A percentile compares a stretch with the other conserved stretches of the same genome.
phyloP scores from a whole-genome alignment of 1,284 basidiomycete genomes.

The Boletellus deceptivus region DNA sequence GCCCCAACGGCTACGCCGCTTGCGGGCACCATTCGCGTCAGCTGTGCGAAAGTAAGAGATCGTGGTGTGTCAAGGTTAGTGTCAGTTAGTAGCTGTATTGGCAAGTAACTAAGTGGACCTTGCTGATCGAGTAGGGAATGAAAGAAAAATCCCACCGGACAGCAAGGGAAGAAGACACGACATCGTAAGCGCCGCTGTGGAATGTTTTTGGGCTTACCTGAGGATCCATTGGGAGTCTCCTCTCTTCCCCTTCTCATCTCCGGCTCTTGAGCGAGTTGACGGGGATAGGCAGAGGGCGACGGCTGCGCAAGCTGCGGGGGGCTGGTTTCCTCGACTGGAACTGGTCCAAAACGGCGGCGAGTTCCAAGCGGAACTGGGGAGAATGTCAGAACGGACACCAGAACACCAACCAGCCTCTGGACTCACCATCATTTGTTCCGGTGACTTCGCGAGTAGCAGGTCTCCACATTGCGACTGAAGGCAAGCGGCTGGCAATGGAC shows the following conservation, averaged over 20 bases:
- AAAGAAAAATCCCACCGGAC: constrained; percentile 30
- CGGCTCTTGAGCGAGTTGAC: constrained; percentile 54
- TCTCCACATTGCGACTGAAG: constrained; percentile 71
- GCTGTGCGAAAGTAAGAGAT: constrained; percentile 48
- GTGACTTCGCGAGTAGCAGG: constrained; percentile 81
- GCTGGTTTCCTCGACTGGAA: constrained; percentile 68
- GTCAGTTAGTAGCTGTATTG: constrained; percentile 49
- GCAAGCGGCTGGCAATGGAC: constrained; percentile 19
- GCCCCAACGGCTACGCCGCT: constrained; percentile 94
- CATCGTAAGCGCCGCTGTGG: constrained; percentile 32
- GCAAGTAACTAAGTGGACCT: constrained; percentile 37
- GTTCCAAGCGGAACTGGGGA: constrained; percentile 70
- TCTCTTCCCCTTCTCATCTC: constrained; percentile 59
- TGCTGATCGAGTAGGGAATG: constrained; percentile 31
- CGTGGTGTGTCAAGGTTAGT: constrained; percentile 54
- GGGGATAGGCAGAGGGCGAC: constrained; percentile 79
- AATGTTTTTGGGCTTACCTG: constrained; percentile 49
- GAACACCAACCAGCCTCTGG: constrained; percentile 13
- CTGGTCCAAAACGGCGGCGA: constrained; percentile 86
- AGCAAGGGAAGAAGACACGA: constrained; percentile 33
- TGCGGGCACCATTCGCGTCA: constrained; percentile 81
- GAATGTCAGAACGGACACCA: constrained; percentile 7
- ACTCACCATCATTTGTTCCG: constrained; percentile 77
- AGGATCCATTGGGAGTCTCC: constrained; percentile 56
- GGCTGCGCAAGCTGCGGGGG: constrained; percentile 83